A percentile compares a stretch with the other conserved stretches of the same genome.
Conservation (phyloP, 1,139 yeast species). For the Saccharomycopsis hybrid region DNA sequence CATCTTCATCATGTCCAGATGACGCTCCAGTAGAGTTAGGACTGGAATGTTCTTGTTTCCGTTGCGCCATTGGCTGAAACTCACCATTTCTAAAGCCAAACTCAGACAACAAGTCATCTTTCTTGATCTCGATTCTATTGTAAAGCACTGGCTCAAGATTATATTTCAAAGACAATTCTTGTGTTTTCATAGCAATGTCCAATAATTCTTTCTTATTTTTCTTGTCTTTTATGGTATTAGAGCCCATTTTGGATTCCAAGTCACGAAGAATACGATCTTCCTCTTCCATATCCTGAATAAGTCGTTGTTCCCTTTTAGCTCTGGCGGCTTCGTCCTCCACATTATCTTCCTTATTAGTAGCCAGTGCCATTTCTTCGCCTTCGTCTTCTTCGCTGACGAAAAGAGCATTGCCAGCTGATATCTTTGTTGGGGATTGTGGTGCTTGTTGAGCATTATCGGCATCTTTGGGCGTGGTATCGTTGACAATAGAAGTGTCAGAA, state of each 20-base stretch:
- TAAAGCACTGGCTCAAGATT: slow-evolving; percentile 20
- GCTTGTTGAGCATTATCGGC: too few relatives aligned
- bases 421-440: too few relatives aligned
- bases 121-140: slow-evolving; percentile 20
- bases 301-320: slow-evolving; percentile 22
- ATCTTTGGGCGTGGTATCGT: too few relatives aligned
- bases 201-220: slow-evolving; percentile 20
- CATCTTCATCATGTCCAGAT: slow-evolving; percentile 1
- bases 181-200: slow-evolving; percentile 21
- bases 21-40: slow-evolving; percentile 5
- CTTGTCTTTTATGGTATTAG: background rate
- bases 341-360: slow-evolving; percentile 4
- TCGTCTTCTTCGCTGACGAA: background rate
- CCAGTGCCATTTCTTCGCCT: slow-evolving; percentile 2
- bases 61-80: background rate
- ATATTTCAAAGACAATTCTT: slow-evolving; percentile 14
- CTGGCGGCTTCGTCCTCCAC: slow-evolving; percentile 22
- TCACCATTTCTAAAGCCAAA: slow-evolving; percentile 21
- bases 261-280: slow-evolving; percentile 21
- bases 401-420: too few relatives aligned
- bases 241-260: slow-evolving; percentile 18
- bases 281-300: slow-evolving; percentile 22
- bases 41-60: slow-evolving; percentile 4
- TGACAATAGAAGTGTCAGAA: too few relatives aligned
- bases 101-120: slow-evolving; percentile 22